Base-by-base conservation (phyloP, 2,329 filamentous ascomycete genomes). In the Hymenoscyphus linearis region DNA sequence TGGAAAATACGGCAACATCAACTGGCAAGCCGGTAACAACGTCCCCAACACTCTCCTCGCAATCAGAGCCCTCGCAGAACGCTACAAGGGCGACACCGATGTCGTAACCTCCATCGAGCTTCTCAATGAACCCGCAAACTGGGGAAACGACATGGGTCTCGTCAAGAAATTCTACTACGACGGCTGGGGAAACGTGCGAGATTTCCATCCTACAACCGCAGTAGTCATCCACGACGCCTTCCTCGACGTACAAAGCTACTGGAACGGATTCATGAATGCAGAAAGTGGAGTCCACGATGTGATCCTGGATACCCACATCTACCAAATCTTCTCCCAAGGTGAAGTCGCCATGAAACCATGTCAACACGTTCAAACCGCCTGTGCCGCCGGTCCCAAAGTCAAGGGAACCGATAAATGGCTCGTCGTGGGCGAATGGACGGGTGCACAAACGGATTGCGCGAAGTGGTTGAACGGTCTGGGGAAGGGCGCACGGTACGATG, bases 191-290 rank as follows among this genome's bases (percentile, higher is more conserved):
- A 74, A 71, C 35, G 70, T 81, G 60, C 77, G 78, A 34, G 73
- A 77, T 47, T 68, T 74, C 6, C 80, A 77, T 3, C 79, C 76
- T 2, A 70, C 76, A 27, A 78, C 76, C 1, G 72, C 78, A 12
- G 79, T 88, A 18, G 76, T 86, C 26, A 76, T 89, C 52, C 80
- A 83, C 57, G 83, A 86, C 64, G 83, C 80, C 7, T 86, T 86
- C 73, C 71, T 78, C 37, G 71, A 77, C 4, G 77, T 81, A 1
- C 78, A 76, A 40, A 77, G 76, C 6, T 72, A 69, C 27, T 89
- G 85, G 83, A 88, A 89, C 68, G 82, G 80, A 2, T 86, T 84
- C 72, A 78, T 87, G 71, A 82, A 78, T 59, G 76, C 74, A n/a
- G 85, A 84, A 2, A 60, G 65, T 25, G 66, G 70, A 5, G 64